Percentiles rank a stretch among this genome's conserved stretches.
Evolutionary conservation across 805 yeast species (phyloP).

Genomic region (Lipomyces lipofer): DNA sequence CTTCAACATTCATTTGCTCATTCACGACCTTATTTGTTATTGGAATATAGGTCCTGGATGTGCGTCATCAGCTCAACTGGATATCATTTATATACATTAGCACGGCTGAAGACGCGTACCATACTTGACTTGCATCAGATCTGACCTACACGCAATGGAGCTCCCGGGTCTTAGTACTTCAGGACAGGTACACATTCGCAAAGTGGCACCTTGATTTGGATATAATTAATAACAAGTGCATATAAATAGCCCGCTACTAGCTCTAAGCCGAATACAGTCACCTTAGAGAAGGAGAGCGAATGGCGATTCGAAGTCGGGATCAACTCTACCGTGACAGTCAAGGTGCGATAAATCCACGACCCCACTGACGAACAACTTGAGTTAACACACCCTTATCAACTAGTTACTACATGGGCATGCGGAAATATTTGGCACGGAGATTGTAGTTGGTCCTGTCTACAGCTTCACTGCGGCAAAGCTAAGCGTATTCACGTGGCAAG

Average conservation of each 20-base stretch:
- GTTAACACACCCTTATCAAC: not conserved
- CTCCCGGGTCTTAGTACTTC: conserved; percentile 4
- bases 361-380: not conserved
- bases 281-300: conserved; percentile 48
- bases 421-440: conserved; percentile 91
- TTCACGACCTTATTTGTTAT: not conserved
- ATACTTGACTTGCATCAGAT: not conserved
- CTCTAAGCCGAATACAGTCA: conserved; percentile 24
- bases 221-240: not conserved
- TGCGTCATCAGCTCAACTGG: not conserved
- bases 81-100: no score
- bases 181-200: not conserved
- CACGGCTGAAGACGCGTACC: not conserved
- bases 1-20: not conserved
- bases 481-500: conserved; percentile 62
- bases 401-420: conserved; percentile 65
- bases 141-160: conserved; percentile 3
- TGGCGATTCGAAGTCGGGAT: conserved; percentile 75
- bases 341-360: conserved; percentile 39
- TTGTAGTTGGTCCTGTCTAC: conserved; percentile 69
- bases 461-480: conserved; percentile 55
- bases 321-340: conserved; percentile 52
- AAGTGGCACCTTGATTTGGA: not conserved
- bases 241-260: not conserved
- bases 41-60: not conserved